Evolutionary conservation across 768 basidiomycete species (phyloP), one percentile per base, ranked within the genome.

Genomic region (Lentinula aciculospora): DNA sequence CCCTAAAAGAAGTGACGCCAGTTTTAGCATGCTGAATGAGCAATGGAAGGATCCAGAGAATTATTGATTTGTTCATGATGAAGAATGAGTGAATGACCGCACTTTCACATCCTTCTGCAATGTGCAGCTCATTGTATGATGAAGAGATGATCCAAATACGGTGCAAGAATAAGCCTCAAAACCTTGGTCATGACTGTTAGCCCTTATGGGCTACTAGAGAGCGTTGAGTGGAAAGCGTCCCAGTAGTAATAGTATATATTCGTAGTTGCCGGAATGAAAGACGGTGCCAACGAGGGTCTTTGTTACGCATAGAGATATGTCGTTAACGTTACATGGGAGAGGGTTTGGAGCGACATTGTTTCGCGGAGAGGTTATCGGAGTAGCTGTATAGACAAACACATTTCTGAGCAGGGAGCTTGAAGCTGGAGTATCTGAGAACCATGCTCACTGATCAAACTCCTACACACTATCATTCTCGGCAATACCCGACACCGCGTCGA

Each of bases 211-310:
- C 74, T 68, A 12, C 77, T 64, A 51, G 78, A 80, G 56, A 72
- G 62, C 0, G 77, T 66, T 1, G 79, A 78, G 9, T 72, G 65
- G 29, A 74, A 73, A 0, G 78, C 77, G 49, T 79, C 77, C 1
- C 79, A 72, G 64, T 65, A 80, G 23, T 74, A 69, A 74, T 73
- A 85, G 59, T n/a, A 72, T 79, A 59, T 84, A 84, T 65, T 84
- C 83, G 80, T 81, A 84, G 58, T 82, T 81, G 0, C 82, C 83
- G 4, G 82, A 71, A 19, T 79, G 74, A 61, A 77, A 85, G 3
- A 83, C 81, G 0, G 73, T 75, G 56, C 78, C 63, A 10, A 81
- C 81, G 53, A 74, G 67, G 15, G 76, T 74, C 59, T 74, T 75
- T 0, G 74, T 69, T 21, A 80, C 71, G 58, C 78, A 79, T 1